Evolutionary conservation across 345 rosid genomes (phyloP).

Genomic region (Sisymbrium irio): DNA sequence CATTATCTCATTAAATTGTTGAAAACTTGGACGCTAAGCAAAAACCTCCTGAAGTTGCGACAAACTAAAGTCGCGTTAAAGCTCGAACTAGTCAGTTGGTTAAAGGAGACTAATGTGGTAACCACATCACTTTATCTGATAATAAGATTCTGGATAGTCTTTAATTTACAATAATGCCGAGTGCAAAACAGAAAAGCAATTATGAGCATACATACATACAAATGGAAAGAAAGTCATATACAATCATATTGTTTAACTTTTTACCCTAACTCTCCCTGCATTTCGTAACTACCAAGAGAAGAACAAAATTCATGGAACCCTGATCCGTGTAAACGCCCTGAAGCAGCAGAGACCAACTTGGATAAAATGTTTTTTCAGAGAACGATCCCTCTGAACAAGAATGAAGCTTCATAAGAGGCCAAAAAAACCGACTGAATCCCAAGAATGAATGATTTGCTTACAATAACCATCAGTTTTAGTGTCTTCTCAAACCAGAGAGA

Average conservation of each 20-base stretch:
- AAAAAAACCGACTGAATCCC: constrained; percentile 8
- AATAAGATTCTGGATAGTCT: constrained; percentile 7
- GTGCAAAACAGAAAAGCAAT: constrained; percentile 7
- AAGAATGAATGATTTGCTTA: constrained; percentile 25
- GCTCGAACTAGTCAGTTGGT: neutral
- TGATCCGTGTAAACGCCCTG: constrained; percentile 27
- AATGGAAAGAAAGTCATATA: constrained; percentile 12
- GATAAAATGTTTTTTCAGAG: neutral
- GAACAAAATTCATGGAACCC: constrained; percentile 31
- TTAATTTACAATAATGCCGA: constrained; percentile 31
- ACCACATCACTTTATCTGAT: neutral
- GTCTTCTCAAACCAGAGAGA: constrained; percentile 10
- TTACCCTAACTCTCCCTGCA: constrained; percentile 28
- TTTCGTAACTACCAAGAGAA: constrained; percentile 23
- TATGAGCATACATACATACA: constrained; percentile 19
- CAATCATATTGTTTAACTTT: constrained; percentile 20
- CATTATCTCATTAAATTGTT: neutral
- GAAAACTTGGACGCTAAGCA: neutral
- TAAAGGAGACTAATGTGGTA: neutral
- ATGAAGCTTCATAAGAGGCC: constrained; percentile 22
- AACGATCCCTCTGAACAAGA: constrained; percentile 16
- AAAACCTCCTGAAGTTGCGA: neutral
- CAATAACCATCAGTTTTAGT: constrained; percentile 12
- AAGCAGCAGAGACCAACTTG: constrained; percentile 16
- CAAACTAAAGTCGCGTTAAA: neutral